Evolutionary conservation across 805 yeast species (phyloP).

Genomic region (Wickerhamiella lipophila): DNA sequence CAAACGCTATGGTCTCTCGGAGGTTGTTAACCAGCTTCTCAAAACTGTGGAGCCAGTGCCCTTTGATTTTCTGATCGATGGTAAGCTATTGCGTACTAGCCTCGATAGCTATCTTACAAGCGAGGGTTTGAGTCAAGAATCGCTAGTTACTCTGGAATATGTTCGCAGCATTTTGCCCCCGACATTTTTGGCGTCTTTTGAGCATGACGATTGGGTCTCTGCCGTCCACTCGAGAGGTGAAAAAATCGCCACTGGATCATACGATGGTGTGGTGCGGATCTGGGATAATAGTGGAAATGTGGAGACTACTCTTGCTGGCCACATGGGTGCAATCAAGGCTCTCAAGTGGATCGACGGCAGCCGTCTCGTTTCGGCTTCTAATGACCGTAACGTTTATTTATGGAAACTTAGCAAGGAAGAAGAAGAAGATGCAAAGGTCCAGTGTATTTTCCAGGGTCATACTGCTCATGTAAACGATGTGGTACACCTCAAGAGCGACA

Average conservation of each 20-base stretch:
- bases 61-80: slow-evolving; percentile 84
- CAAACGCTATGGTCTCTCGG: slow-evolving; percentile 85
- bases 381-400: slow-evolving; percentile 75
- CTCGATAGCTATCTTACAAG: slow-evolving; percentile 64
- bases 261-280: slow-evolving; percentile 87
- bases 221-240: slow-evolving; percentile 40
- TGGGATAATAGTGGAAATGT: slow-evolving; percentile 75
- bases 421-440: slow-evolving; percentile 43
- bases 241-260: slow-evolving; percentile 70
- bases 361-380: slow-evolving; percentile 71
- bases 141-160: slow-evolving; percentile 69
- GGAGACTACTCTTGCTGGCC: slow-evolving; percentile 72
- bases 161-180: slow-evolving; percentile 91
- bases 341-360: slow-evolving; percentile 69
- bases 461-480: slow-evolving; percentile 72
- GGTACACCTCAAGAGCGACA: slow-evolving; percentile 35
- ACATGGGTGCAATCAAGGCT: slow-evolving; percentile 71
- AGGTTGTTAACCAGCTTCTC: slow-evolving; percentile 83
- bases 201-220: slow-evolving; percentile 93
- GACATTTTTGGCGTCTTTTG: slow-evolving; percentile 73
- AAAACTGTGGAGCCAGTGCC: slow-evolving; percentile 54
- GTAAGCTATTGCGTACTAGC: slow-evolving; percentile 63
- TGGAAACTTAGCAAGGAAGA: slow-evolving; percentile 59
- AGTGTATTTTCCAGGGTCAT: slow-evolving; percentile 83
- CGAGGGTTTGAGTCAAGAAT: slow-evolving; percentile 73